Evolutionary conservation across 2,329 filamentous ascomycete species (phyloP), one percentile per base, ranked within the genome.

Genomic region (Pleomassaria siparia): DNA sequence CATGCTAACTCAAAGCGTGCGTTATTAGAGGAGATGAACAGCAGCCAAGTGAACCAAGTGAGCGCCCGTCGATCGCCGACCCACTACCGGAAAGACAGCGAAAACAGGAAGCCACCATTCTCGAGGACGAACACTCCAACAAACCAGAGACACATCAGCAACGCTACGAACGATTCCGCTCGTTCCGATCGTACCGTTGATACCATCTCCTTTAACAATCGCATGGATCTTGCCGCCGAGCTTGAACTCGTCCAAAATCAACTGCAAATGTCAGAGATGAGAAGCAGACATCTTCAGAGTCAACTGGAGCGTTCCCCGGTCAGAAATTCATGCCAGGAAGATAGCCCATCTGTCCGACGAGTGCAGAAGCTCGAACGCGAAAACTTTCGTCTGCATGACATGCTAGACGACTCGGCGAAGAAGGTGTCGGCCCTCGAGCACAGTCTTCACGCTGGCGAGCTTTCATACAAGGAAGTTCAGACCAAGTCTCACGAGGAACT

Each of bases 401-500:
- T 95, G 82, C 85, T 97, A 4, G 92, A 97, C 69, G 91, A 96
- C 69, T 96, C 92, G 2, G 80, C 87, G 15, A 92, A 89, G 77
- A 96, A 96, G 74, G 87, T 96, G 2, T 96, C 92, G 6, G 83
- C 87, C 0, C 74, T 97, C 18, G 94, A 97, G 72, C 88, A 89
- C 67, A 91, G 85, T 50, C 86, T 97, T 47, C 88, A 87, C 48
- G 88, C 86, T 28, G 94, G 91, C 11, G 89, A 96, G 68, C 77
- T 97, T 4, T 94, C 90, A 0, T 78, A 96, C 35, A 88, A 91
- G 40, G 92, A 97, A 69, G 84, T 97, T 37, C 91, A 96, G 70
- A 88, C 91, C 2, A 91, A 89, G 67, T 95, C 91, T 5, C 91
- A 97, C 59, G 91, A 96, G 65, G 94, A 97, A 70, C 84, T 97